Percentiles rank a stretch among this genome's conserved stretches.
These are phyloP conservation scores for Pythium apleroticum DNA, from an alignment of 352 stramenopile species.

Conservation along the genomic window DNA sequence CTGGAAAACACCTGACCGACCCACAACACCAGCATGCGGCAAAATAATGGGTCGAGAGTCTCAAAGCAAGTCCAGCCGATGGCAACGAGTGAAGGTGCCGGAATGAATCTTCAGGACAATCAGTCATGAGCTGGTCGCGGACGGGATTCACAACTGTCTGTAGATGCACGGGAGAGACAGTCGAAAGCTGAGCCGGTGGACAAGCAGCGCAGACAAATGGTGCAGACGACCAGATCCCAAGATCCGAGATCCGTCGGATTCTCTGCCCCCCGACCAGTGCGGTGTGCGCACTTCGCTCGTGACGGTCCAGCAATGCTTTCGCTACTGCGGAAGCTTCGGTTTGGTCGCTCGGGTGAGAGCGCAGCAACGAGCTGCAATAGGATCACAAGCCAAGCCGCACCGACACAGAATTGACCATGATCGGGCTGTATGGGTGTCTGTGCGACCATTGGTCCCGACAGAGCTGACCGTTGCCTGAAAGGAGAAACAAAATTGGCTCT, in stretches of 20 bases:
- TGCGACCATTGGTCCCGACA: not conserved
- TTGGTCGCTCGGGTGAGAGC: not conserved
- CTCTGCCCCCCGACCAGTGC: not conserved
- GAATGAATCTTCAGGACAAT: not conserved
- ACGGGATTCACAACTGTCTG: too few relatives aligned
- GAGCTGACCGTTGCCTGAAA: not conserved
- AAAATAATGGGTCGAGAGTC: too few relatives aligned
- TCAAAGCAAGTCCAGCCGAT: not conserved
- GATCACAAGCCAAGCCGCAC: not conserved
- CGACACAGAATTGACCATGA: not conserved
- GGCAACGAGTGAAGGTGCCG: not conserved
- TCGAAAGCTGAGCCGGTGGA: not conserved
- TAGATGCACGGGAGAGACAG: not conserved
- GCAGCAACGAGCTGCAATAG: not conserved
- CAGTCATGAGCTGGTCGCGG: too few relatives aligned
- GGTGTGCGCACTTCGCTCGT: too few relatives aligned
- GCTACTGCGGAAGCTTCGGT: not conserved
- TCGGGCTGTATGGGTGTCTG: not conserved
- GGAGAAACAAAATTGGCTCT: not conserved
- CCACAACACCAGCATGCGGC: not conserved
- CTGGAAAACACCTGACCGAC: slow-evolving; percentile 1
- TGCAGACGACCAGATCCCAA: not conserved
- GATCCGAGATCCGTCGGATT: not conserved
- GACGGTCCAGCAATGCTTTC: too few relatives aligned
- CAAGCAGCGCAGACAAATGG: not conserved